phyloP scores from a whole-genome alignment of 352 stramenopile species.

The Phytophthora sansomeana region DNA sequence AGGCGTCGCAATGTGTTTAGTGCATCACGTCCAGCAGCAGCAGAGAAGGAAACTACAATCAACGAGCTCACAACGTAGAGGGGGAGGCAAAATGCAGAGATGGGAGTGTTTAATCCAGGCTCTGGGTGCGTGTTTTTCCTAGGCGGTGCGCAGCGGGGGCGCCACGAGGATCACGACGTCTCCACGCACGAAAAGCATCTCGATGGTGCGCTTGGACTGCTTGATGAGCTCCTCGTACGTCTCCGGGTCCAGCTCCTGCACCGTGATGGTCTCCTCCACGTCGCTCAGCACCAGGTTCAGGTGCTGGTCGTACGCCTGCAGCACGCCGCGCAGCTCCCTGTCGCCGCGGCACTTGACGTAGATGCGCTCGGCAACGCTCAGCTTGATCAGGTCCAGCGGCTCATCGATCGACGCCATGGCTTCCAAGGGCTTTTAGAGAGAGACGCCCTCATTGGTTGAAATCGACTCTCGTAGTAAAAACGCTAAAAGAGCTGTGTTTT shows the following conservation, averaged over 20 bases:
- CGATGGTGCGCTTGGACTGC: slow-evolving; percentile 94
- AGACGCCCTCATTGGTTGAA: no score
- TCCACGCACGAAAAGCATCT: slow-evolving; percentile 99
- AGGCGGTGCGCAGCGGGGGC: slow-evolving; percentile 94
- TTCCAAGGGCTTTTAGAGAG: no score
- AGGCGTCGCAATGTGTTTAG: no score
- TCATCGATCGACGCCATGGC: slow-evolving; percentile 92
- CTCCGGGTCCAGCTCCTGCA: slow-evolving; percentile 96
- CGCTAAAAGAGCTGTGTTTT: no score
- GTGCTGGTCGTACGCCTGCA: slow-evolving; percentile 99
- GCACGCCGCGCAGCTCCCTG: slow-evolving; percentile 96
- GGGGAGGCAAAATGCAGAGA: no score
- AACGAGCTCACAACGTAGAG: no score
- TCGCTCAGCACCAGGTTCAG: slow-evolving; percentile 99
- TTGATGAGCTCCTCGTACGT: slow-evolving; percentile 98
- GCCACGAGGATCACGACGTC: slow-evolving; percentile 99
- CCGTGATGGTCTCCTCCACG: slow-evolving; percentile 99
- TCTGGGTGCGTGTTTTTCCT: slow-evolving; percentile 7
- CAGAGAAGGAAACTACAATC: no score
- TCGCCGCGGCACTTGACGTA: slow-evolving; percentile 99
- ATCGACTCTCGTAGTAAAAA: no score
- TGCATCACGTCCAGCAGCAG: no score
- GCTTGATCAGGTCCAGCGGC: slow-evolving; percentile 98
- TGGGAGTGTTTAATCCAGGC: neutral
- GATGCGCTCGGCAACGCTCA: slow-evolving; percentile 98